phyloP scores from a whole-genome alignment of 805 yeast species.

The Yarrowia sp. region DNA sequence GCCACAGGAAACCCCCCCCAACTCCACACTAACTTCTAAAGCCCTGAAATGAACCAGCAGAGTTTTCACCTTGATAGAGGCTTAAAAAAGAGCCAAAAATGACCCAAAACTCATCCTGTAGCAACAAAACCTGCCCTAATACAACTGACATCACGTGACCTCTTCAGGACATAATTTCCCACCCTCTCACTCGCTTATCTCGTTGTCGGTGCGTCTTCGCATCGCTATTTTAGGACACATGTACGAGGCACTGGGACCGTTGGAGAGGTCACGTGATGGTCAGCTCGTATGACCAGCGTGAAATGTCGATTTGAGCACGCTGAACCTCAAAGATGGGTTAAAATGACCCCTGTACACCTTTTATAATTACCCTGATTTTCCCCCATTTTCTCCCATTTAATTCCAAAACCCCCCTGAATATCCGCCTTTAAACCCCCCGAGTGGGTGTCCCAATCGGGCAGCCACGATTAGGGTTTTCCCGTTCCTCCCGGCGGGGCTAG shows the following conservation, averaged over 20 bases:
- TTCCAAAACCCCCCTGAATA: no score
- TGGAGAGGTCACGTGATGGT: background rate
- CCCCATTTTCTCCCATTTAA: background rate
- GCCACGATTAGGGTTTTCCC: background rate
- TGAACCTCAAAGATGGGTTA: no score
- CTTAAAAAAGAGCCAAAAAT: no score
- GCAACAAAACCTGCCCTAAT: no score
- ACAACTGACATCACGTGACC: background rate
- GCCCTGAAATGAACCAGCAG: no score
- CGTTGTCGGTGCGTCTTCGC: background rate
- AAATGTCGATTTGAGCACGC: no score
- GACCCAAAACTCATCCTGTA: no score
- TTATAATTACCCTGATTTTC: no score
- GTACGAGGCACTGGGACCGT: slow-evolving; percentile 1
- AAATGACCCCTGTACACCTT: no score
- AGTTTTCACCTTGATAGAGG: no score
- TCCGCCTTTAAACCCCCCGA: background rate
- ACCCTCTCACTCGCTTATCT: background rate
- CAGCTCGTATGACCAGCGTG: slow-evolving; percentile 1
- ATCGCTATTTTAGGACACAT: background rate
- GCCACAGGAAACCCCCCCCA: no score
- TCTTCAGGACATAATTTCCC: background rate
- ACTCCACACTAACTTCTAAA: no score
- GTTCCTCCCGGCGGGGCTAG: background rate
- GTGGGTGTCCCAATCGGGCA: slow-evolving; percentile 15